Evolutionary conservation across 2,329 filamentous ascomycete species (phyloP), one percentile per base, ranked within the genome.

Genomic region (Madurella mycetomatis): DNA sequence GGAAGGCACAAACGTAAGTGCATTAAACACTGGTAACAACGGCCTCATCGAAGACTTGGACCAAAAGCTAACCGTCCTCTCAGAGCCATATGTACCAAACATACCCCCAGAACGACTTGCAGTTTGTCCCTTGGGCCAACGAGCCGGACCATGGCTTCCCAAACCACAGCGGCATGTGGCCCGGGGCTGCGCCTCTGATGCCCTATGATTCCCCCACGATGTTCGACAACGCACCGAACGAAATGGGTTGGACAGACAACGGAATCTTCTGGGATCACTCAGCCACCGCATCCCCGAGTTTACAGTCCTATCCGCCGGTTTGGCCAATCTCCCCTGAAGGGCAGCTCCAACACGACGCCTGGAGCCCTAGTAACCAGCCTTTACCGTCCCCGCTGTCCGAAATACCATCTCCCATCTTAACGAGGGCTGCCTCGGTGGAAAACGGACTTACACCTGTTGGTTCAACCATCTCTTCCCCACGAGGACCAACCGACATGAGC

Each of bases 351-450:
- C 13, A 41, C 42, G 45, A 47, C 45, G 17, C 48, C n/a, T 59
- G 57, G 57, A 43, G 18, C 16, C 48, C 45, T 13, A 37, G 4
- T 13, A 44, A 53, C 40, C 53, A 53, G n/a, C 44, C 54, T 2
- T 18, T 54, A 0, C 57, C 50, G 1, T 60, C 57, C 4, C 57
- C 57, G 5, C 18, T 54, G 5, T 58, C 56, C 9, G 56, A 58
- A 44, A 43, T 37, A 1, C 50, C 50, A 5, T 43, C 51, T 13
- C 56, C 43, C 32, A 16, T 8, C 13, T 42, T 51, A 15, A 37
- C 50, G 2, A 12, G 25, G 37, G 39, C 39, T 13, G 18, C 43
- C 9, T 12, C n/a, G 34, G 16, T 9, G 39, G 41, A 25, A 15
- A 37, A 31, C 13, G 25, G 11, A 2, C 13, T 18, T 12, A 12